These are phyloP conservation scores for Yarrowia galli DNA, from an alignment of 1,139 yeast genomes.

Conservation along the genomic window DNA sequence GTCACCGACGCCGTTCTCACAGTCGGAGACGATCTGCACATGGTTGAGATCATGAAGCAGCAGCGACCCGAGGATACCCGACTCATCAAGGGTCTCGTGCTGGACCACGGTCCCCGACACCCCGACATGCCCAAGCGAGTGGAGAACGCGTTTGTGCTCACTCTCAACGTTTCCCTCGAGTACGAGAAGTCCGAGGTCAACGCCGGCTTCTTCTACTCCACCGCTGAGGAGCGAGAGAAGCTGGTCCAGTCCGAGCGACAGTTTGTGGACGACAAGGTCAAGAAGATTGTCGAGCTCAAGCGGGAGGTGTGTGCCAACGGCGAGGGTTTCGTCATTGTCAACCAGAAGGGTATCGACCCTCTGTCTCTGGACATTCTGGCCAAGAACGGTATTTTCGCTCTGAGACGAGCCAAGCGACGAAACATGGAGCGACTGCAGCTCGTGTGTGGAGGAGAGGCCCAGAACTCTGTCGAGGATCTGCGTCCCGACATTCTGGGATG, in stretches of 20 bases:
- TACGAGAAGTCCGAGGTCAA: slow-evolving; percentile 98
- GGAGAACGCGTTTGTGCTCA: slow-evolving; percentile 82
- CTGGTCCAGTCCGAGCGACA: slow-evolving; percentile 91
- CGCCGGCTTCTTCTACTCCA: slow-evolving; percentile 92
- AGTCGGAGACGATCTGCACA: slow-evolving; percentile 84
- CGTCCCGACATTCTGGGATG: slow-evolving; percentile 84
- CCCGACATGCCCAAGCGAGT: slow-evolving; percentile 97
- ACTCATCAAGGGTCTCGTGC: slow-evolving; percentile 85
- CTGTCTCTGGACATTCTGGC: slow-evolving; percentile 95
- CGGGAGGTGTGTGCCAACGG: slow-evolving; percentile 87
- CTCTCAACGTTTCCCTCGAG: slow-evolving; percentile 91
- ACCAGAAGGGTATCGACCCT: slow-evolving; percentile 99
- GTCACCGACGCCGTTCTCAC: slow-evolving; percentile 95
- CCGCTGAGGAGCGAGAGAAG: slow-evolving; percentile 96
- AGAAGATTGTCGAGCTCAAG: slow-evolving; percentile 89
- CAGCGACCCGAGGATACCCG: slow-evolving; percentile 83
- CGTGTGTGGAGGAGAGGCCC: slow-evolving; percentile 97
- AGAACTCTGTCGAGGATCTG: slow-evolving; percentile 94
- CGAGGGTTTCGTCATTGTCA: slow-evolving; percentile 90
- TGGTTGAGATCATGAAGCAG: slow-evolving; percentile 99
- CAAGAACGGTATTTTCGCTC: slow-evolving; percentile 88
- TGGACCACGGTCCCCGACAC: slow-evolving; percentile 99
- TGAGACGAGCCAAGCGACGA: slow-evolving; percentile 98
- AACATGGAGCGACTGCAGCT: slow-evolving; percentile 98
- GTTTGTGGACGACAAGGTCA: slow-evolving; percentile 93